Conservation (phyloP, 208 protist genomes). For the Vickermania ingenoplastis region DNA sequence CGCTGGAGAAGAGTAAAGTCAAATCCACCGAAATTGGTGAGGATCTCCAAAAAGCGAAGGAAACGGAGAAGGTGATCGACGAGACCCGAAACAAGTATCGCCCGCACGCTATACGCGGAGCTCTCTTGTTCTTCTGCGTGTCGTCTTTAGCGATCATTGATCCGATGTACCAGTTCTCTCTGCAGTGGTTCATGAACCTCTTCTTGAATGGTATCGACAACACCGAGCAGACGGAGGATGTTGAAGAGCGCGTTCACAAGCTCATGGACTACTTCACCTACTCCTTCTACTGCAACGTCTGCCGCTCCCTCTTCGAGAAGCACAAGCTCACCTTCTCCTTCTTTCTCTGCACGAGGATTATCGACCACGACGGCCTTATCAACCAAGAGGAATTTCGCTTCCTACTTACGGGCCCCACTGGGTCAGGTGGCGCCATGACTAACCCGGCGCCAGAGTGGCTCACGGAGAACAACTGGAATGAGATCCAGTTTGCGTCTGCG, state of each 20-base stretch:
- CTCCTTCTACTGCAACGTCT: constrained; percentile 96
- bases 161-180: constrained; percentile 97
- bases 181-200: constrained; percentile 97
- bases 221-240: constrained; percentile 35
- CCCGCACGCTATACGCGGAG: constrained; percentile 91
- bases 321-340: constrained; percentile 98
- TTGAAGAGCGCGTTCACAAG: constrained; percentile 80
- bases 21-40: constrained; percentile 93
- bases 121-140: constrained; percentile 96
- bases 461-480: constrained; percentile 88
- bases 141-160: constrained; percentile 91
- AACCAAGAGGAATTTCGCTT: constrained; percentile 88
- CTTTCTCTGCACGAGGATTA: constrained; percentile 86
- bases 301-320: constrained; percentile 96
- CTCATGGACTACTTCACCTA: constrained; percentile 96
- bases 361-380: constrained; percentile 66
- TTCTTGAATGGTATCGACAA: constrained; percentile 89
- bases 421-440: constrained; percentile 23
- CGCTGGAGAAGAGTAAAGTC: constrained; percentile 93
- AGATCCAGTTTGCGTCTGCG: constrained; percentile 80
- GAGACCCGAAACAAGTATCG: constrained; percentile 93
- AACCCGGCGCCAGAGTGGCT: constrained; percentile 93
- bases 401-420: constrained; percentile 84
- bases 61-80: constrained; percentile 94
- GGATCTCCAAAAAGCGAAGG: constrained; percentile 88